A percentile compares a stretch with the other conserved stretches of the same genome.
Conservation (phyloP, 2,329 filamentous ascomycete species). For the Sarocladium oryzae region DNA sequence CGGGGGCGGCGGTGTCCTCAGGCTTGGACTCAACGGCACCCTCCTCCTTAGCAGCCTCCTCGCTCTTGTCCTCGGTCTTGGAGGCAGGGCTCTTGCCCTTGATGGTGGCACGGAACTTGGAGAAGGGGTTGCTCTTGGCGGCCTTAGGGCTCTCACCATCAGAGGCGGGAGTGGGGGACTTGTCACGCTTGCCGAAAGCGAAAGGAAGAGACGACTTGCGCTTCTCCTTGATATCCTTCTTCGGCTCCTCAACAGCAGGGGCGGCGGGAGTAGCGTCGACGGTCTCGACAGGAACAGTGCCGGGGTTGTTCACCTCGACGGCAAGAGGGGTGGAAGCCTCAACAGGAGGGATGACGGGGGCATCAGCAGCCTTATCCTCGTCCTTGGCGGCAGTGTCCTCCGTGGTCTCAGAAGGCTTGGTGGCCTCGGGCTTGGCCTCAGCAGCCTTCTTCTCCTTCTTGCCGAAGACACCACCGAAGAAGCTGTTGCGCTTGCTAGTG, state of each 20-base stretch:
- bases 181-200: constrained; percentile 73
- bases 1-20: constrained; percentile 23
- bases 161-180: constrained; percentile 44
- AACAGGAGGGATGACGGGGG: constrained; percentile 53
- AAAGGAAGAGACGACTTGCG: constrained; percentile 73
- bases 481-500: constrained; percentile 49
- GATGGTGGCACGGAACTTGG: constrained; percentile 53
- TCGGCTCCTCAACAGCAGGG: constrained; percentile 43
- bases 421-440: constrained; percentile 39
- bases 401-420: constrained; percentile 33
- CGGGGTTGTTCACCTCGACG: constrained; percentile 44
- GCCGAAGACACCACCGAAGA: constrained; percentile 45
- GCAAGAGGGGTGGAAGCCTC: constrained; percentile 51
- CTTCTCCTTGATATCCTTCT: constrained; percentile 70
- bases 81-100: constrained; percentile 28
- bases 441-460: constrained; percentile 55
- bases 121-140: constrained; percentile 44
- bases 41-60: constrained; percentile 24
- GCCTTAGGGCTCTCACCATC: constrained; percentile 50
- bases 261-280: constrained; percentile 34
- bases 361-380: constrained; percentile 36
- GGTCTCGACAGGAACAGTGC: constrained; percentile 40
- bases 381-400: constrained; percentile 33
- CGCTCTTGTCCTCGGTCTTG: constrained; percentile 25
- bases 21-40: constrained; percentile 20